These are phyloP conservation scores for Ustilago vetiveriae DNA, from an alignment of 1,284 basidiomycete species.

Conservation along the genomic window DNA sequence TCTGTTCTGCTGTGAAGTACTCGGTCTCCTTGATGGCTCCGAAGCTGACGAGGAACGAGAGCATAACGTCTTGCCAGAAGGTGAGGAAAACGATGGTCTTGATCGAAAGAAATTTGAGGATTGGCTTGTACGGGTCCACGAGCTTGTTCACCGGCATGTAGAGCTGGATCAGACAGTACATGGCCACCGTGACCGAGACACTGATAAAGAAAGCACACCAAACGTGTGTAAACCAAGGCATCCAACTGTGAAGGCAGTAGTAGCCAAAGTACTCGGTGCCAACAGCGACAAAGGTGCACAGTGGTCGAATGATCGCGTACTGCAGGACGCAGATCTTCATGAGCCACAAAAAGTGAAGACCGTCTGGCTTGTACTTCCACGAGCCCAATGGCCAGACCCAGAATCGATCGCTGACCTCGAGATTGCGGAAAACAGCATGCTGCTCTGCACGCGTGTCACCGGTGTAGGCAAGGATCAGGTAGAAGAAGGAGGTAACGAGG, in stretches of 20 bases:
- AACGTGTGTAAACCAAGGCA: constrained; percentile 75
- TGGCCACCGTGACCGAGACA: constrained; percentile 79
- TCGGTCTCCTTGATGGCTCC: constrained; percentile 74
- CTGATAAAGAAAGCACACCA: constrained; percentile 74
- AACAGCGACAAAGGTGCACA: constrained; percentile 75
- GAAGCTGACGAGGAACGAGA: constrained; percentile 74
- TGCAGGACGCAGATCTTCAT: constrained; percentile 83
- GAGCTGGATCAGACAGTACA: constrained; percentile 81
- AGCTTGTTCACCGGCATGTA: constrained; percentile 74
- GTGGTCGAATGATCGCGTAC: constrained; percentile 77
- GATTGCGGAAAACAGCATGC: constrained; percentile 72
- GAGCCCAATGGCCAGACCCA: constrained; percentile 79
- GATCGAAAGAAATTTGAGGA: constrained; percentile 75
- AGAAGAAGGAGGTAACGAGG: constrained; percentile 76
- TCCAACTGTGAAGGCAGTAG: constrained; percentile 79
- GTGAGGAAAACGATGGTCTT: constrained; percentile 82
- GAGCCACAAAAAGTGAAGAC: constrained; percentile 76
- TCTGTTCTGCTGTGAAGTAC: constrained; percentile 77
- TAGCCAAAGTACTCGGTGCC: constrained; percentile 75
- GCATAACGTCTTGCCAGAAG: constrained; percentile 79
- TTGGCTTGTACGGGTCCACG: constrained; percentile 74
- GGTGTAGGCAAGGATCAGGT: constrained; percentile 78
- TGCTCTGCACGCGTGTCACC: constrained; percentile 76
- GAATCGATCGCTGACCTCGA: constrained; percentile 69
- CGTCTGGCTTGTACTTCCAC: constrained; percentile 73